Base-by-base conservation (phyloP, 2,329 filamentous ascomycete species). In the Pleomassaria siparia region DNA sequence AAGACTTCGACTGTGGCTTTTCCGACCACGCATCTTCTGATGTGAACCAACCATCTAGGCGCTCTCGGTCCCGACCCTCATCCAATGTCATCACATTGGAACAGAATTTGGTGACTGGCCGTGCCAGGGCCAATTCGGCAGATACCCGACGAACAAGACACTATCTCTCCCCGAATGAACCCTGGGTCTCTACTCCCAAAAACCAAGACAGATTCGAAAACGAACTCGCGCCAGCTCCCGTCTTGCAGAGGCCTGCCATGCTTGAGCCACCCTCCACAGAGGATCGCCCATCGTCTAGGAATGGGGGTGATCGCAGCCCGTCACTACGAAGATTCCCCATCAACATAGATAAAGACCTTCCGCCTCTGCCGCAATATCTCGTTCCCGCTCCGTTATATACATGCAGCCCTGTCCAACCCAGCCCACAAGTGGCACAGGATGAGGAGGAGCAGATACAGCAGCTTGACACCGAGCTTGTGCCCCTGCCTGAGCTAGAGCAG, bases 341-440 rank as follows among this genome's bases (percentile, higher is more conserved):
- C 30, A 21, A 35, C 22, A 44, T 25, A 11, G 53, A 67, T 40
- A 69, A 69, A 41, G 59, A 60, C 4, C 55, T 69, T 4, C 63
- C 67, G 10, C 54, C 55, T 15, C 57, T 70, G 21, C 64, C 66
- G 36, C 60, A 54, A 30, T 65, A 65, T 44, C 44, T 65, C 2
- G 56, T 52, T 6, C 62, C 65, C 7, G 63, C 62, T 10, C 66
- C 64, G 22, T 44, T 67, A 8, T 67, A 64, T 44, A 56, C 62
- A 28, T 62, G 56, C 50, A 58, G 53, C 26, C 36, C 42, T 22
- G 28, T 41, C 11, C 29, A 44, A n/a, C 18, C 43, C 4, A 57
- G 47, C 24, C 55, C 57, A 32, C 30, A 39, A 5, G 26, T 51
- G 29, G 25, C 49, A 24, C 35, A 37, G 10, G 46, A 47, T 11